phyloP scores from a whole-genome alignment of 225 moss, liverwort and hornwort genomes.

The Straminergon stramineum region DNA sequence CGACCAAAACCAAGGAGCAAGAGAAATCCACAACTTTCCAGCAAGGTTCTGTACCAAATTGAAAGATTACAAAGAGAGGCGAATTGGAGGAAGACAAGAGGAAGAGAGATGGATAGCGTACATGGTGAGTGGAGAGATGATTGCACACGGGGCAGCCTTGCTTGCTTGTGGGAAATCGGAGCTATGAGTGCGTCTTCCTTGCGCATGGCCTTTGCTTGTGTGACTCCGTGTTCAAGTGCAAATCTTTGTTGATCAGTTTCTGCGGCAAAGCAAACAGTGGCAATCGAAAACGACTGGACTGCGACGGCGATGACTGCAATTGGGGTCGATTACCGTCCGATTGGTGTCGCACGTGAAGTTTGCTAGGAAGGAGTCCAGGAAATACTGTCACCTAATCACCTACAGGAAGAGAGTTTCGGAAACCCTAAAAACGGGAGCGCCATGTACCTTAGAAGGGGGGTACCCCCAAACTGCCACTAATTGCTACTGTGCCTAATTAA shows the following conservation, averaged over 20 bases:
- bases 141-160: neutral
- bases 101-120: neutral
- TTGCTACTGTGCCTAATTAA: neutral
- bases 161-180: neutral
- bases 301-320: neutral
- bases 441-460: neutral
- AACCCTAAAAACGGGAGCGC: neutral
- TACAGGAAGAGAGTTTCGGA: neutral
- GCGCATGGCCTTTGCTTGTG: neutral
- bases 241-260: neutral
- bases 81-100: neutral
- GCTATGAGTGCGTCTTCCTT: neutral
- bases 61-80: neutral
- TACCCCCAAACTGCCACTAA: neutral
- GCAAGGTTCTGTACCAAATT: neutral
- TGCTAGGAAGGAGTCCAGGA: neutral
- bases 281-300: neutral
- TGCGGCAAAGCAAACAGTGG: neutral
- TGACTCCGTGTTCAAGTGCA: neutral
- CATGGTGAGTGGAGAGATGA: neutral
- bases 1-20: neutral
- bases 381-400: neutral
- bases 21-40: neutral
- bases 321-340: neutral
- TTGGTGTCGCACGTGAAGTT: neutral